These are phyloP conservation scores for Aquilaria agallochum DNA, from an alignment of 441 rosid species.

Conservation along the genomic window DNA sequence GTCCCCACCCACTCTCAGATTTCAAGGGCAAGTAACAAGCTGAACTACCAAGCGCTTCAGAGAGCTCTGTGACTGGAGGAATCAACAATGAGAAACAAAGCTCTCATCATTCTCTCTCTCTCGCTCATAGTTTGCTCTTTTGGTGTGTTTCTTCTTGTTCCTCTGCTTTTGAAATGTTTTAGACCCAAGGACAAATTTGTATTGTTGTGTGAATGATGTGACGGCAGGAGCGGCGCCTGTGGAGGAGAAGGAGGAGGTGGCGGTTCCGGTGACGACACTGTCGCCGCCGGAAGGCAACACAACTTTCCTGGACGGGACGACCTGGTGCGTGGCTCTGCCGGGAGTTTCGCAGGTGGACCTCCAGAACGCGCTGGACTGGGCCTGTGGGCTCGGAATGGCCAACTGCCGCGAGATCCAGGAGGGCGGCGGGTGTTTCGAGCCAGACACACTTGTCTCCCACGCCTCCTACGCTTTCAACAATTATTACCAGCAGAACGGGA, in stretches of 20 bases:
- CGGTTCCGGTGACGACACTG: slow-evolving; percentile 34
- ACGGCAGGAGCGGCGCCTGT: slow-evolving; percentile 18
- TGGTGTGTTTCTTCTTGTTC: neutral
- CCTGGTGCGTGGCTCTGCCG: slow-evolving; percentile 59
- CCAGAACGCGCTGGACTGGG: slow-evolving; percentile 67
- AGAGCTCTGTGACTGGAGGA: too few species aligned
- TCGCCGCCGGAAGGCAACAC: slow-evolving; percentile 90
- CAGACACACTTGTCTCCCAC: slow-evolving; percentile 57
- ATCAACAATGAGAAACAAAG: neutral
- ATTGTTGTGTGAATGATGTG: neutral
- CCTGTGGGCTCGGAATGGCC: slow-evolving; percentile 62
- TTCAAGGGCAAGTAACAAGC: too few species aligned
- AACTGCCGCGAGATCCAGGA: slow-evolving; percentile 46
- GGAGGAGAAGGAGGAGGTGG: slow-evolving; percentile 45
- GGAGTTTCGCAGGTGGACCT: slow-evolving; percentile 51
- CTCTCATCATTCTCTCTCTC: slow-evolving; percentile 11
- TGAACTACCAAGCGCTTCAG: too few species aligned
- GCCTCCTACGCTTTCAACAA: slow-evolving; percentile 69
- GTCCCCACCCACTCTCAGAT: too few species aligned
- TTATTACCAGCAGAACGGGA: slow-evolving; percentile 71
- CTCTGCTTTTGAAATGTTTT: neutral
- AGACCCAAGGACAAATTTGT: neutral
- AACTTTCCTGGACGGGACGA: slow-evolving; percentile 66
- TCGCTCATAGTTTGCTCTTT: slow-evolving; percentile 10
- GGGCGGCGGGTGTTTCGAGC: slow-evolving; percentile 51